Percentiles rank a stretch among this genome's conserved stretches.
Evolutionary conservation across 2,329 filamentous ascomycete species (phyloP).

Genomic region (Albophoma yamanashiensis): DNA sequence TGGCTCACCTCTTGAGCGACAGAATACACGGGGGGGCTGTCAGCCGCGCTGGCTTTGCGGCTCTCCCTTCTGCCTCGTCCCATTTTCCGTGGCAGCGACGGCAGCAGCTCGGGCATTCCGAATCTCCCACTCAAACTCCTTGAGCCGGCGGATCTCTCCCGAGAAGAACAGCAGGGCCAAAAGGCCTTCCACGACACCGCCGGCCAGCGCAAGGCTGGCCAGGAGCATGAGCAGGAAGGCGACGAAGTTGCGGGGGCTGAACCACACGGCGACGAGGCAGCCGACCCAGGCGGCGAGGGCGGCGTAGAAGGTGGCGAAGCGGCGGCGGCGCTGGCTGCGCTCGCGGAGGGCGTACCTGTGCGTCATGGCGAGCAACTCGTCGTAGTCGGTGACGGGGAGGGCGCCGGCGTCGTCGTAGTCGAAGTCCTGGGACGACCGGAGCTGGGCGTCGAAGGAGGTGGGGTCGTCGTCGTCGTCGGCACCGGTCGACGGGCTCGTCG

Average conservation of each 20-base stretch:
- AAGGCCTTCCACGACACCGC: slow-evolving; percentile 73
- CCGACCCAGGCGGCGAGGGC: slow-evolving; percentile 58
- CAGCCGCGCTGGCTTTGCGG: background rate
- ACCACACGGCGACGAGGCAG: slow-evolving; percentile 79
- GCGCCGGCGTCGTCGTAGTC: slow-evolving; percentile 7
- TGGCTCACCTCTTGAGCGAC: background rate
- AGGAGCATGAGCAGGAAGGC: slow-evolving; percentile 72
- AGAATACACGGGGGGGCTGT: background rate
- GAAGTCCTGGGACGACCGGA: slow-evolving; percentile 12
- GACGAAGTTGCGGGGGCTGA: slow-evolving; percentile 64
- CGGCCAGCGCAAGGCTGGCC: slow-evolving; percentile 64
- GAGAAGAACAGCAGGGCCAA: slow-evolving; percentile 82
- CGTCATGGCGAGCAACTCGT: slow-evolving; percentile 64
- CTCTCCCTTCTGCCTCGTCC: background rate
- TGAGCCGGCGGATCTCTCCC: slow-evolving; percentile 69
- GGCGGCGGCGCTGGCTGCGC: slow-evolving; percentile 57
- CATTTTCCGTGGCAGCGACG: slow-evolving; percentile 14
- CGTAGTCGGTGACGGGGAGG: slow-evolving; percentile 25
- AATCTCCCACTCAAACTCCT: slow-evolving; percentile 93
- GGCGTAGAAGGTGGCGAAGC: slow-evolving; percentile 61
- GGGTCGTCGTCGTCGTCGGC: slow-evolving; percentile 7
- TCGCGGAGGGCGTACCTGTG: slow-evolving; percentile 61
- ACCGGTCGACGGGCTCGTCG: slow-evolving; percentile 6
- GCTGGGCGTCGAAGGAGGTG: slow-evolving; percentile 19
- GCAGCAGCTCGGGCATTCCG: slow-evolving; percentile 48